Conservation (phyloP, 768 basidiomycete species). For the Plicaturopsis crispa region DNA sequence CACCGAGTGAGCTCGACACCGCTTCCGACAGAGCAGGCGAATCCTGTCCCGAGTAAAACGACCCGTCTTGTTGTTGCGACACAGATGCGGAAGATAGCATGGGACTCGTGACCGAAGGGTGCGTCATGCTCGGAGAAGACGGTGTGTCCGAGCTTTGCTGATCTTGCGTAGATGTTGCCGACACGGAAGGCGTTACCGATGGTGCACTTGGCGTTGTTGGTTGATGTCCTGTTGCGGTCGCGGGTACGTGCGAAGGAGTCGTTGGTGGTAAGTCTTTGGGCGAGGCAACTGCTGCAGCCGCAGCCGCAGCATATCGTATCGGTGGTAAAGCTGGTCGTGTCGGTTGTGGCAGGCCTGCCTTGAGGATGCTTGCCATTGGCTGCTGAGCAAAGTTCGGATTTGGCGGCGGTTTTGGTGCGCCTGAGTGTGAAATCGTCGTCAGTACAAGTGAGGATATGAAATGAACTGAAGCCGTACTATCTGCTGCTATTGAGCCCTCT, state of each 20-base stretch:
- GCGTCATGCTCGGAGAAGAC: slow-evolving; percentile 80
- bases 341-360: slow-evolving; percentile 55
- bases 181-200: slow-evolving; percentile 27
- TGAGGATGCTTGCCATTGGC: slow-evolving; percentile 69
- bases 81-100: slow-evolving; percentile 62
- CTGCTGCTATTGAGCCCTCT: slow-evolving; percentile 50
- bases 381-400: slow-evolving; percentile 78
- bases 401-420: slow-evolving; percentile 64
- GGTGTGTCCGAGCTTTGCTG: slow-evolving; percentile 27
- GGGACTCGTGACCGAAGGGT: slow-evolving; percentile 76
- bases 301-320: slow-evolving; percentile 64
- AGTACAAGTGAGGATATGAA: slow-evolving; percentile 3
- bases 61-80: slow-evolving; percentile 55
- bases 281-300: slow-evolving; percentile 42
- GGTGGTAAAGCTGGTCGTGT: slow-evolving; percentile 47
- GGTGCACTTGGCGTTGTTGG: slow-evolving; percentile 31
- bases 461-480: slow-evolving; percentile 32
- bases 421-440: too few species aligned
- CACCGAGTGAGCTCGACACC: slow-evolving; percentile 30
- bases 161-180: slow-evolving; percentile 24
- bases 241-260: slow-evolving; percentile 23
- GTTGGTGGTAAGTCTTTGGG: slow-evolving; percentile 18
- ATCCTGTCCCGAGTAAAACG: slow-evolving; percentile 63
- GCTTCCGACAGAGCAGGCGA: slow-evolving; percentile 74
- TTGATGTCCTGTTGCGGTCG: slow-evolving; percentile 17